A percentile compares a stretch with the other conserved stretches of the same genome.
These are phyloP conservation scores for Aspergillus asperescens DNA, from an alignment of 495 filamentous ascomycete genomes.

Conservation along the genomic window DNA sequence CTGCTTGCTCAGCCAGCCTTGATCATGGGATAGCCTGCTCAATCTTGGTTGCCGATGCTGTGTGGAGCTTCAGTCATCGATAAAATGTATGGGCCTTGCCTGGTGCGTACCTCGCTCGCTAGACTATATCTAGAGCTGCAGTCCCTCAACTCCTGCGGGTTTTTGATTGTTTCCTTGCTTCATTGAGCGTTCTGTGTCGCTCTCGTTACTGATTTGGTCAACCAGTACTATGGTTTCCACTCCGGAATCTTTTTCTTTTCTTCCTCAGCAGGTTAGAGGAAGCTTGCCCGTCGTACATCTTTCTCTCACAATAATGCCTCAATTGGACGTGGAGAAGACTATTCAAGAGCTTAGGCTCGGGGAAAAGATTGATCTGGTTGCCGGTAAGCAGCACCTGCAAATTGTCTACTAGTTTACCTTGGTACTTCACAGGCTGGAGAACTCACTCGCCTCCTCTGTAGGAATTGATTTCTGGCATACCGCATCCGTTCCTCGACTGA, in stretches of 20 bases:
- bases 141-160: neutral
- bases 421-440: neutral
- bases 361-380: constrained; percentile 59
- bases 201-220: neutral
- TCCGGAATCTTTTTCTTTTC: neutral
- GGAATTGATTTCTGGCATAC: constrained; percentile 80
- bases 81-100: too few relatives aligned
- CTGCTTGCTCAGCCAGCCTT: neutral
- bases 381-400: constrained; percentile 36
- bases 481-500: constrained; percentile 58
- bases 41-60: neutral
- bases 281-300: neutral
- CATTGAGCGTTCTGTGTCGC: neutral
- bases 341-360: constrained; percentile 55
- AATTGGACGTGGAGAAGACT: constrained; percentile 56
- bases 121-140: constrained; percentile 17
- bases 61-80: neutral
- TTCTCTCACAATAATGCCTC: constrained; percentile 45
- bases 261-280: constrained; percentile 7
- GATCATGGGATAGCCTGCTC: neutral
- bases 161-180: neutral
- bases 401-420: neutral
- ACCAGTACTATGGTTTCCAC: neutral
- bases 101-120: too few relatives aligned
- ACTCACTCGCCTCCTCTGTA: constrained; percentile 5